Evolutionary conservation across 2,329 filamentous ascomycete species (phyloP).

Genomic region (Piedraia hortae): DNA sequence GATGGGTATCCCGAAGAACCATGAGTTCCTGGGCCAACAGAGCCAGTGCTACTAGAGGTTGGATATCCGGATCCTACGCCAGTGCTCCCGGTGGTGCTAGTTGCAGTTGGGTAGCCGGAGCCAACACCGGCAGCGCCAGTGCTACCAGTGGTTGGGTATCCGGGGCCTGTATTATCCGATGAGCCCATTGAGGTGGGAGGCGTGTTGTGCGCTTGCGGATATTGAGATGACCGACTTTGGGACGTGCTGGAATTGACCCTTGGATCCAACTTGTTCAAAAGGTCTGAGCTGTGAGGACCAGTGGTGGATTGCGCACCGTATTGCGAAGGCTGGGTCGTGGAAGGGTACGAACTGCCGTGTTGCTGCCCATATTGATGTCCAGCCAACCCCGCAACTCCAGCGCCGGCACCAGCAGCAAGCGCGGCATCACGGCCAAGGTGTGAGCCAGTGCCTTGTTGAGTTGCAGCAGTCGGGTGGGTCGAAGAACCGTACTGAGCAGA

Average conservation of each 20-base stretch:
- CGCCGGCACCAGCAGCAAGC: conserved; percentile 10
- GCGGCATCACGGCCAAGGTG: conserved; percentile 3
- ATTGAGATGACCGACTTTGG: background rate
- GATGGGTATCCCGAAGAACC: no score
- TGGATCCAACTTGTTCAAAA: conserved; percentile 6
- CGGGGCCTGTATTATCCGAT: no score
- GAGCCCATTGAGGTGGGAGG: no score
- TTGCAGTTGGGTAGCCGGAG: background rate
- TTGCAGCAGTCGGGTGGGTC: background rate
- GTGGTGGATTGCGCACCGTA: no score
- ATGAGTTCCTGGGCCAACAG: no score
- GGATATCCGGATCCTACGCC: no score
- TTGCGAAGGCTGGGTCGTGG: no score
- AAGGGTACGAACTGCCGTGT: no score
- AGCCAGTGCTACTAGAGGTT: no score
- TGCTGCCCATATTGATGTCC: no score
- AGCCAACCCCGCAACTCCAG: no score
- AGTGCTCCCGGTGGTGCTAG: background rate
- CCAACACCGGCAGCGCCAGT: conserved; percentile 2
- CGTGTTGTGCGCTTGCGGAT: background rate
- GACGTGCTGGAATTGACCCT: conserved; percentile 1
- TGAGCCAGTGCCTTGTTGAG: conserved; percentile 1
- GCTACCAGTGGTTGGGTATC: no score
- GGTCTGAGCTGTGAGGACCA: conserved; percentile 4
- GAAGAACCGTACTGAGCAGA: background rate